Conservation (phyloP, 73 alveolate species). For the Paramecium biaurelia region DNA sequence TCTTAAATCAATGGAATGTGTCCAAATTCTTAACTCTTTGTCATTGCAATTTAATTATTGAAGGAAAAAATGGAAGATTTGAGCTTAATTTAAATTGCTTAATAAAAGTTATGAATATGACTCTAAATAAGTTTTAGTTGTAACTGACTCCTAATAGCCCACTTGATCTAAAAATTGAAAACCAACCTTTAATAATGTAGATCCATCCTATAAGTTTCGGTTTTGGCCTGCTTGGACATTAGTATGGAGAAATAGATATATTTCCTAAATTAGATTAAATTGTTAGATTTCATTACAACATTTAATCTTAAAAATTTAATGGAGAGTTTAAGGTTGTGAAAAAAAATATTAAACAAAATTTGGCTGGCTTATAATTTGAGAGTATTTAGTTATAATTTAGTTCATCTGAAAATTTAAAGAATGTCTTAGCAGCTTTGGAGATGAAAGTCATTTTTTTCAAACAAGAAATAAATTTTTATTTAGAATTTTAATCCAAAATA, state of each 20-base stretch:
- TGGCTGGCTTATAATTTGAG: neutral
- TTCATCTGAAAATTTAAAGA: neutral
- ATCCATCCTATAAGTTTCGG: neutral
- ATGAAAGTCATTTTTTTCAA: neutral
- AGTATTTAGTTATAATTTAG: neutral
- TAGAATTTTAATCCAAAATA: no score
- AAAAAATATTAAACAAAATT: neutral
- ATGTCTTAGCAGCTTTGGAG: neutral
- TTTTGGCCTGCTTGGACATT: neutral
- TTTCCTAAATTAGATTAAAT: neutral
- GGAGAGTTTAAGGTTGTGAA: neutral
- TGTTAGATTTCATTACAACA: neutral
- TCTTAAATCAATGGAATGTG: neutral
- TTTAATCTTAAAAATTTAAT: neutral
- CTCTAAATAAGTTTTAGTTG: neutral
- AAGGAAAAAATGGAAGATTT: neutral
- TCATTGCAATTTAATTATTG: neutral
- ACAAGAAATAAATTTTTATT: no score
- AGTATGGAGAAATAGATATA: neutral
- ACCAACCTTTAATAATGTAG: neutral
- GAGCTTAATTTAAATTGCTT: neutral
- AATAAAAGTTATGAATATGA: neutral
- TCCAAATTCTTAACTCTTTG: neutral
- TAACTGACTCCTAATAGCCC: neutral
- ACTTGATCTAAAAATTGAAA: neutral